Evolutionary conservation across 1,139 yeast genomes (phyloP).

Genomic region (Sugiyamaella sp.): DNA sequence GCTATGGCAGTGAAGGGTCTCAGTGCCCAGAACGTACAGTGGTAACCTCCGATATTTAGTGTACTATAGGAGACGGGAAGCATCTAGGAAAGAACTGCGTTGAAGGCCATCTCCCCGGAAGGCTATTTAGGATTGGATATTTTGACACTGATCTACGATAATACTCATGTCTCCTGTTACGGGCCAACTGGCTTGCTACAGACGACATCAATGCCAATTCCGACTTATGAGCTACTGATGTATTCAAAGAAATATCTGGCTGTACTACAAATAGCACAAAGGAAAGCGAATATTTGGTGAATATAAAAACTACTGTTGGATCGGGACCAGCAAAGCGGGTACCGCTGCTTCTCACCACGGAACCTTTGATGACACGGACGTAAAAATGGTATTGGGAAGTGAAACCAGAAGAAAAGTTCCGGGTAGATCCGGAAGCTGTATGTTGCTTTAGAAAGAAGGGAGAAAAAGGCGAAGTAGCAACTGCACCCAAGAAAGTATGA

Average conservation of each 20-base stretch:
- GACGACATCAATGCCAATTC: slow-evolving; percentile 41
- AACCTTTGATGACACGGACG: slow-evolving; percentile 84
- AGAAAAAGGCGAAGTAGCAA: neutral
- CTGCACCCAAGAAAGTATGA: no score
- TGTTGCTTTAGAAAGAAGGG: neutral
- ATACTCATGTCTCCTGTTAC: slow-evolving; percentile 45
- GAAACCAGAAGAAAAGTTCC: neutral
- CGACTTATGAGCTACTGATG: slow-evolving; percentile 35
- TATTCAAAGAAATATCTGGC: no score
- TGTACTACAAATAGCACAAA: slow-evolving; percentile 34
- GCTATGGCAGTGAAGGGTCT: slow-evolving; percentile 46
- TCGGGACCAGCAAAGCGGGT: slow-evolving; percentile 40
- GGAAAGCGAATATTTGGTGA: slow-evolving; percentile 44
- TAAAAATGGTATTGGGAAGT: slow-evolving; percentile 71
- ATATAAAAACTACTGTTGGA: slow-evolving; percentile 43
- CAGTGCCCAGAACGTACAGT: slow-evolving; percentile 24
- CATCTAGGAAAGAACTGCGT: slow-evolving; percentile 46
- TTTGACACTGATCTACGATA: slow-evolving; percentile 44
- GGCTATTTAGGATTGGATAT: slow-evolving; percentile 46
- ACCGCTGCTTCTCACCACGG: slow-evolving; percentile 44
- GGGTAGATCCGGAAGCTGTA: neutral
- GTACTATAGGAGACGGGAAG: slow-evolving; percentile 49
- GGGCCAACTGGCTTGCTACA: slow-evolving; percentile 43
- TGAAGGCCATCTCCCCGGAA: slow-evolving; percentile 46
- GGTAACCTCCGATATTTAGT: slow-evolving; percentile 40